Conservation (phyloP, 139 green algal genomes). For the Chlamydomonas asymmetrica region DNA sequence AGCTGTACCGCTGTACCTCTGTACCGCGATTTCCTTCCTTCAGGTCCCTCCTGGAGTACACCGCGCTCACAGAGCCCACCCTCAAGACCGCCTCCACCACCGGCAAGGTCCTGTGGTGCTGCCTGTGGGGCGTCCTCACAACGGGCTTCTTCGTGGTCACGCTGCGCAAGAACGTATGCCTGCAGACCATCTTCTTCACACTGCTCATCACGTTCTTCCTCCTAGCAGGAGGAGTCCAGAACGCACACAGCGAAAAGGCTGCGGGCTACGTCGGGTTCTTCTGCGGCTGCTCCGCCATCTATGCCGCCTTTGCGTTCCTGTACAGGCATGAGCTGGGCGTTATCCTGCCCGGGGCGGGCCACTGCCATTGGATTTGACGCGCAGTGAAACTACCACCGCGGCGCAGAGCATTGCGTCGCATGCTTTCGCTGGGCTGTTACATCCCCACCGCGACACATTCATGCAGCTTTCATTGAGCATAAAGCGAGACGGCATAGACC, state of each 20-base stretch:
- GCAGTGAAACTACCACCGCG: no score
- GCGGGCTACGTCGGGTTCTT: slow-evolving; percentile 55
- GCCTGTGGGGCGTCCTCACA: slow-evolving; percentile 64
- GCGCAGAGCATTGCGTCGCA: no score
- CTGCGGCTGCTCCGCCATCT: slow-evolving; percentile 44
- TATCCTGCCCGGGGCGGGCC: slow-evolving; percentile 15
- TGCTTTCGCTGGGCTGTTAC: no score
- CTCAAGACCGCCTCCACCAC: no score
- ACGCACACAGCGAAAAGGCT: neutral
- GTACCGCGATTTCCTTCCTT: no score
- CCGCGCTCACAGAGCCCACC: no score
- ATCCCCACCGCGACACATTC: no score
- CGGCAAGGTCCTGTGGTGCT: slow-evolving; percentile 51
- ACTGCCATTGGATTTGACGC: no score
- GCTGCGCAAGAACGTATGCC: slow-evolving; percentile 41
- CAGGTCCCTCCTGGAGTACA: no score
- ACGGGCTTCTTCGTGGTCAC: slow-evolving; percentile 46
- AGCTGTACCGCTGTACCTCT: no score
- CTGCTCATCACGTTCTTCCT: slow-evolving; percentile 66
- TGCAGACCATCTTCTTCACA: slow-evolving; percentile 38
- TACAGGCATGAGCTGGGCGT: slow-evolving; percentile 16
- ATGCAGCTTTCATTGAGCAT: no score
- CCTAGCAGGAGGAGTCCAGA: slow-evolving; percentile 32
- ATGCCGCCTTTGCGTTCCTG: slow-evolving; percentile 48
- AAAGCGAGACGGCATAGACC: no score